Conservation (phyloP, 257 asterid species). For the Primulina tabacum region DNA sequence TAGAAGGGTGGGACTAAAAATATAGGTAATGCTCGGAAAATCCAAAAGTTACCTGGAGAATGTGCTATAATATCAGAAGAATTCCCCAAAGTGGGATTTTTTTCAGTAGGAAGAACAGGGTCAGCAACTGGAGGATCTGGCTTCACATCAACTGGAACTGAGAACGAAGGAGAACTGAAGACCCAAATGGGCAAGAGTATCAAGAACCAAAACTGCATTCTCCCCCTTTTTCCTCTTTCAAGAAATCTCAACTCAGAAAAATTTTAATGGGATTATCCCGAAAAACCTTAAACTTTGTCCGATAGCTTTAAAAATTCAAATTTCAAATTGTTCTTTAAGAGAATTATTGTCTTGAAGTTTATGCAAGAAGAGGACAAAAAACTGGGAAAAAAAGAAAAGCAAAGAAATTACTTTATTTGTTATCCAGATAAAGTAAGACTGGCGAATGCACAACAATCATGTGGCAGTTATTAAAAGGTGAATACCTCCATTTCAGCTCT, state of each 20-base stretch:
- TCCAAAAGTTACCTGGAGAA: slow-evolving; percentile 48
- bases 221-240: not conserved
- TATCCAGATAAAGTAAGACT: slow-evolving; percentile 24
- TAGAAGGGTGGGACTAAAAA: not conserved
- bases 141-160: slow-evolving; percentile 37
- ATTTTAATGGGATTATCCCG: not conserved
- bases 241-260: not conserved
- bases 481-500: slow-evolving; percentile 16
- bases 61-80: slow-evolving; percentile 35
- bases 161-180: slow-evolving; percentile 32
- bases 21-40: not conserved
- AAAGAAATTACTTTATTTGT: slow-evolving; percentile 8
- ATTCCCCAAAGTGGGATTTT: slow-evolving; percentile 40
- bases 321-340: not conserved
- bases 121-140: slow-evolving; percentile 45
- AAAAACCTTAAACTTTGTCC: not conserved
- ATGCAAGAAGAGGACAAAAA: slow-evolving; percentile 29
- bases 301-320: not conserved
- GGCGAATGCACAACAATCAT: slow-evolving; percentile 43
- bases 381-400: slow-evolving; percentile 2
- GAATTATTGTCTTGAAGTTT: slow-evolving; percentile 11
- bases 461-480: slow-evolving; percentile 53
- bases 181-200: slow-evolving; percentile 33
- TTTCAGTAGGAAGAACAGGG: slow-evolving; percentile 51
- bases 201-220: slow-evolving; percentile 37